These are phyloP conservation scores for Serendipita sp. DNA, from an alignment of 1,284 basidiomycete genomes.

Conservation along the genomic window DNA sequence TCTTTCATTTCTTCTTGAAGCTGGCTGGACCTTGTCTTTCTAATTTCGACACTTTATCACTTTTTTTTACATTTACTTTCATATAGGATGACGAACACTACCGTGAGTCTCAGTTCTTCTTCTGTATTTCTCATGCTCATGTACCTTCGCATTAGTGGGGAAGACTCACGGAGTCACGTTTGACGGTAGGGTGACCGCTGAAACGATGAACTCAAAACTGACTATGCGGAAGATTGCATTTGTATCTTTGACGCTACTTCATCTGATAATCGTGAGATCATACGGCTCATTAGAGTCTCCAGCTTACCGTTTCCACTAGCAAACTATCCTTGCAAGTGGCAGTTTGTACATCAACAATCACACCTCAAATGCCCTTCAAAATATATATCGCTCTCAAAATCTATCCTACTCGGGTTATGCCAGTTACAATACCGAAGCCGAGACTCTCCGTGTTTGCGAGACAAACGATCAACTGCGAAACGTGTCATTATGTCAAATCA, in stretches of 20 bases:
- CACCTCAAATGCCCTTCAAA: neutral
- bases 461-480: neutral
- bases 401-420: neutral
- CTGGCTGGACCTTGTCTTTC: neutral
- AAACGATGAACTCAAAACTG: neutral
- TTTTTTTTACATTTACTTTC: neutral
- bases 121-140: neutral
- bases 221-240: neutral
- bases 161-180: neutral
- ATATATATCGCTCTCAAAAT: neutral
- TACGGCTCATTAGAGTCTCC: neutral
- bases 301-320: neutral
- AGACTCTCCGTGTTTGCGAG: neutral
- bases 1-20: neutral
- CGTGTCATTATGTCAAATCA: neutral
- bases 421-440: neutral
- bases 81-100: neutral
- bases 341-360: neutral
- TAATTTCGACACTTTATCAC: neutral
- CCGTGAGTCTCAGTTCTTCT: neutral
- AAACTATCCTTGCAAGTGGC: neutral
- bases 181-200: neutral
- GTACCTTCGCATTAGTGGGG: neutral
- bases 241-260: neutral
- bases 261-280: neutral